Evolutionary conservation across 2,329 filamentous ascomycete species (phyloP).

Genomic region (Xylaria sp.): DNA sequence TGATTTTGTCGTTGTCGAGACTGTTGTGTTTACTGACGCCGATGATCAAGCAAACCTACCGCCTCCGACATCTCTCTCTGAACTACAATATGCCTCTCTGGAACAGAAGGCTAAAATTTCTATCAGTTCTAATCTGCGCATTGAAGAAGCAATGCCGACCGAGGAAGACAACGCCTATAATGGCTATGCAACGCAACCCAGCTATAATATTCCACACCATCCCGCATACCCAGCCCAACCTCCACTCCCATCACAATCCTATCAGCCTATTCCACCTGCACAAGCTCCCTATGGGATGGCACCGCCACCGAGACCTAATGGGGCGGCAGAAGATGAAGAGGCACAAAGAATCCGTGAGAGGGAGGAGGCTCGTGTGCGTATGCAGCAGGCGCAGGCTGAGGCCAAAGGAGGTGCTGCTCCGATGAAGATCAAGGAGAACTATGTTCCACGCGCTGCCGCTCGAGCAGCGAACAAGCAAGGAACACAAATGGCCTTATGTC

Average conservation of each 20-base stretch:
- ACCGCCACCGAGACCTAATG: conserved; percentile 49
- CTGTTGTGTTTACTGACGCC: conserved; percentile 87
- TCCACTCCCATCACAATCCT: conserved; percentile 51
- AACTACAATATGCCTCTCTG: conserved; percentile 91
- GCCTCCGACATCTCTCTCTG: conserved; percentile 86
- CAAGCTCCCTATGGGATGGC: conserved; percentile 50
- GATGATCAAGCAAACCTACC: conserved; percentile 89
- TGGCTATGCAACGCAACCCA: conserved; percentile 55
- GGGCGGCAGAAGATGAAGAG: conserved; percentile 70
- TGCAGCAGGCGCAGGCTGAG: conserved; percentile 82
- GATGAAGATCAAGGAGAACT: conserved; percentile 94
- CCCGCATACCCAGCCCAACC: conserved; percentile 54
- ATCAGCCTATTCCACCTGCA: conserved; percentile 51
- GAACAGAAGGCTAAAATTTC: conserved; percentile 95
- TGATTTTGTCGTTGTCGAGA: conserved; percentile 95
- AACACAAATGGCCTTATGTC: conserved; percentile 79
- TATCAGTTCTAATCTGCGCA: conserved; percentile 80
- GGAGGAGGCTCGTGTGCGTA: conserved; percentile 68
- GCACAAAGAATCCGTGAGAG: conserved; percentile 71
- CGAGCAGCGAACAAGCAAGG: conserved; percentile 73
- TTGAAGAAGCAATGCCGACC: conserved; percentile 94
- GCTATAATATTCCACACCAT: conserved; percentile 56
- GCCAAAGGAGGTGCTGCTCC: conserved; percentile 73
- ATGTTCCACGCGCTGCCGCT: conserved; percentile 84
- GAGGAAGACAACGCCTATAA: conserved; percentile 73